phyloP scores from a whole-genome alignment of 106 monocot species.

The Chionographis japonica region DNA sequence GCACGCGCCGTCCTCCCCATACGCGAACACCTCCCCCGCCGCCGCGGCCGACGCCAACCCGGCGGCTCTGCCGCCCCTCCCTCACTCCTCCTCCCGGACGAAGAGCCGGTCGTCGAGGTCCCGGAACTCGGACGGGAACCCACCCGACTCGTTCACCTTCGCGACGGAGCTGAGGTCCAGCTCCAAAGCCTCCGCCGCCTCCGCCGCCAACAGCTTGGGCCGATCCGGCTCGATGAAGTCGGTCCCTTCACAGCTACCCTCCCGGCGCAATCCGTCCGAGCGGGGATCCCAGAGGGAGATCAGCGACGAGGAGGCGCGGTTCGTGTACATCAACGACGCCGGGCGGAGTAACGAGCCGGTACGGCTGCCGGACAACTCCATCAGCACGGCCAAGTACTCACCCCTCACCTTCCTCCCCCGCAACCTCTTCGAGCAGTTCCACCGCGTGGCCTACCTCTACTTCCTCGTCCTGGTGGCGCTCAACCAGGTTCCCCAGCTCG shows the following conservation, averaged over 20 bases:
- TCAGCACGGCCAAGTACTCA: conserved; percentile 76
- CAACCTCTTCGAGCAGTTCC: conserved; percentile 96
- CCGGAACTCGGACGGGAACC: not conserved
- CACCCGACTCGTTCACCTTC: conserved; percentile 2
- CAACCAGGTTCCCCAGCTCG: conserved; percentile 84
- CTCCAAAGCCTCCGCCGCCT: not conserved
- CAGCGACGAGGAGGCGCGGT: conserved; percentile 75
- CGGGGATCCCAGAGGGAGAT: conserved; percentile 62
- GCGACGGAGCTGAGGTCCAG: conserved; percentile 2
- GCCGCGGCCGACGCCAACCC: not conserved
- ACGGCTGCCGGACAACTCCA: conserved; percentile 49
- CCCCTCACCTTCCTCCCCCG: conserved; percentile 71
- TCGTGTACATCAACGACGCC: conserved; percentile 65
- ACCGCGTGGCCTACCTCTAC: conserved; percentile 82
- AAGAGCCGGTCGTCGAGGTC: too few relatives aligned
- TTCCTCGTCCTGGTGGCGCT: conserved; percentile 72
- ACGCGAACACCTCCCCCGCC: too few relatives aligned
- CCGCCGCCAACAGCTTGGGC: not conserved
- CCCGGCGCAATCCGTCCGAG: conserved; percentile 38
- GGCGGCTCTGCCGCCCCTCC: not conserved
- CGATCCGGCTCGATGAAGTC: conserved; percentile 2
- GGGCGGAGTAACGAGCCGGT: conserved; percentile 29
- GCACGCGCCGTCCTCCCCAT: too few relatives aligned
- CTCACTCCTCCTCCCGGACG: conserved; percentile 1
- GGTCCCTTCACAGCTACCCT: not conserved